phyloP scores from a whole-genome alignment of 75 land plant species.

The Ceratopteris richardii region DNA sequence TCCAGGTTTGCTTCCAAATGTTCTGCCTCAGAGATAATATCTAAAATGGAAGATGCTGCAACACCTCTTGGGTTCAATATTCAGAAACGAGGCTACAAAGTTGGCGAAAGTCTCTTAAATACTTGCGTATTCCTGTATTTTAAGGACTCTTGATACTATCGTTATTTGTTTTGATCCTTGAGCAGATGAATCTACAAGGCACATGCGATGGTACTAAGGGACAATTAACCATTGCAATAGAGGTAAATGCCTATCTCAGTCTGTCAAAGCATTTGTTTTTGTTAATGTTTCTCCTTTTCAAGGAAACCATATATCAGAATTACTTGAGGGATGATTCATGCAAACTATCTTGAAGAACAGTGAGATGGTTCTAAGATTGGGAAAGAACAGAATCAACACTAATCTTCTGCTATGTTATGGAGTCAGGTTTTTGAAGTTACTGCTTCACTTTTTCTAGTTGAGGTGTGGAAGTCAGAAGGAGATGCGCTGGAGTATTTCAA shows the following conservation, averaged over 20 bases:
- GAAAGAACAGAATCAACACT: neutral
- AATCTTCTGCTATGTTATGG: neutral
- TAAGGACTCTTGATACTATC: neutral
- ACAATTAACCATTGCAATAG: constrained; percentile 19
- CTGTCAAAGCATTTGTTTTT: too few species aligned
- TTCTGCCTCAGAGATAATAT: constrained; percentile 16
- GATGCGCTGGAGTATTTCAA: constrained; percentile 34
- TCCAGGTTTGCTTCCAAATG: constrained; percentile 17
- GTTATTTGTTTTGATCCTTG: neutral
- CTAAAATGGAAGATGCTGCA: constrained; percentile 23
- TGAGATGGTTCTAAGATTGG: neutral
- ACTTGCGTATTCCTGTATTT: neutral
- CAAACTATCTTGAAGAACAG: too few species aligned
- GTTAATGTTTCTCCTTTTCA: too few species aligned
- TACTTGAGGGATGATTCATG: too few species aligned
- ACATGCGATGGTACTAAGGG: constrained; percentile 15
- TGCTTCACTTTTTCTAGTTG: constrained; percentile 32
- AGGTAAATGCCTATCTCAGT: constrained; percentile 8
- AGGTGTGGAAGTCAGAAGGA: constrained; percentile 34
- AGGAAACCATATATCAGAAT: neutral
- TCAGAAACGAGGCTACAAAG: constrained; percentile 21
- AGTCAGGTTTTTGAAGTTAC: constrained; percentile 35
- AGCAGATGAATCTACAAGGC: constrained; percentile 34
- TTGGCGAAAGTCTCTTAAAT: neutral
- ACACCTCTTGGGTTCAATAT: constrained; percentile 24